Base-by-base conservation (phyloP, 495 filamentous ascomycete species). In the Annulohypoxylon stygium region DNA sequence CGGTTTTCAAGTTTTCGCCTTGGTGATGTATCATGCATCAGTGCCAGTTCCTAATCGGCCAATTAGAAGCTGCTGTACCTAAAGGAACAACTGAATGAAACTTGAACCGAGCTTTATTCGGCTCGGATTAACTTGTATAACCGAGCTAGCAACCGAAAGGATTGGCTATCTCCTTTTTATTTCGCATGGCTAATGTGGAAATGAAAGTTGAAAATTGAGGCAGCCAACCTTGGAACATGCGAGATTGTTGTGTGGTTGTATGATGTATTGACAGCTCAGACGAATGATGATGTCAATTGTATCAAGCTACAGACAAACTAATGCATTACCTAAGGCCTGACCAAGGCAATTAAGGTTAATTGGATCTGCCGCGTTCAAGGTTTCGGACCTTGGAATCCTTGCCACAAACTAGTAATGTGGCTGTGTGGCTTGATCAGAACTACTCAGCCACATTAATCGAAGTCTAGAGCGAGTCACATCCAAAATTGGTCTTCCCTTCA, bases 1-100 rank as follows among this genome's bases (percentile, higher is more conserved):
- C 57, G 20, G 67, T 74, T 74, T 74, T 71, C 71, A 70, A 67
- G 67, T 74, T 74, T 68, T 71, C 37, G 47, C 61, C 33, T 63
- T 51, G 47, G 5, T 69, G 61, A 50, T 63, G 20, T 47, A 69
- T 55, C 58, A 69, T 59, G 55, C 55, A 5, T 59, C 23, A n/a
- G 55, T 59, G 2, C 36, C 36, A 41, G n/a, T 20, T 33, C 53
- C 2, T 18, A 4, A 4, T 57, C 53, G 20, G 53, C 53, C 18
- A 57, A 57, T 57, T 20, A 57, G 53, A 57, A 57, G 33, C 53
- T 37, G 3, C 11, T 33, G n/a, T 33, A 2, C 50, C 30, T 14
- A 12, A 54, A n/a, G 4, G 23, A 30, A 8, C 23, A 54, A 9
- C 48, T 25, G 20, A 51, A 51, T 51, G 48, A 26, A 12, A 26